phyloP scores from a whole-genome alignment of 2,329 filamentous ascomycete genomes.

The Stenocarpella maydis region DNA sequence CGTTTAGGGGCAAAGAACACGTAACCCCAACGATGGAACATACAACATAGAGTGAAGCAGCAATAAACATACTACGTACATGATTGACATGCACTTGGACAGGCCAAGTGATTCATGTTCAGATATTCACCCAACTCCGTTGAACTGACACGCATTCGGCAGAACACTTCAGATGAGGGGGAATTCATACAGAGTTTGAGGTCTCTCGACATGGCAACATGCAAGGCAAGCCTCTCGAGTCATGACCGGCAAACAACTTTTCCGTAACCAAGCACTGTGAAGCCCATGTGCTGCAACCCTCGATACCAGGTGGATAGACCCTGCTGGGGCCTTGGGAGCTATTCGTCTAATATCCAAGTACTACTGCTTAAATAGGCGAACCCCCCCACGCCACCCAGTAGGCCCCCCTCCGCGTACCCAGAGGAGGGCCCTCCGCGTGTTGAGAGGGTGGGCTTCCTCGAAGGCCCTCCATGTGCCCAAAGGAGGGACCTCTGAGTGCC shows the following conservation, averaged over 20 bases:
- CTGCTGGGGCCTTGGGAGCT: too few species aligned
- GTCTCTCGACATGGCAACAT: background rate
- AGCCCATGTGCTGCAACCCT: background rate
- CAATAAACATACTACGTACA: background rate
- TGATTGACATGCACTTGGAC: background rate
- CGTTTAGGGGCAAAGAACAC: background rate
- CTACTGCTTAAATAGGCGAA: too few species aligned
- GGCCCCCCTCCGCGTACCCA: too few species aligned
- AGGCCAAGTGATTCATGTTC: background rate
- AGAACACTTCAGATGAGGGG: too few species aligned
- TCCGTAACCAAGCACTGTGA: background rate
- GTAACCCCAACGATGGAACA: background rate
- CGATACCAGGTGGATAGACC: too few species aligned
- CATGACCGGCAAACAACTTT: background rate
- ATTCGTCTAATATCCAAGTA: too few species aligned
- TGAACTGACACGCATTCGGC: background rate
- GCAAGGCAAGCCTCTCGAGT: constrained; percentile 18
- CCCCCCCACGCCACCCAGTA: too few species aligned
- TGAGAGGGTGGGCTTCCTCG: too few species aligned
- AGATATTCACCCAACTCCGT: background rate
- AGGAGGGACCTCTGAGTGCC: too few species aligned
- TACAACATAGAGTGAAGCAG: background rate
- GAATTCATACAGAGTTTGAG: too few species aligned
- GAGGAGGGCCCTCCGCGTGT: too few species aligned
- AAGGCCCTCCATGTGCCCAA: too few species aligned